Conservation (phyloP, 345 rosid species). For the Gossypium turneri region DNA sequence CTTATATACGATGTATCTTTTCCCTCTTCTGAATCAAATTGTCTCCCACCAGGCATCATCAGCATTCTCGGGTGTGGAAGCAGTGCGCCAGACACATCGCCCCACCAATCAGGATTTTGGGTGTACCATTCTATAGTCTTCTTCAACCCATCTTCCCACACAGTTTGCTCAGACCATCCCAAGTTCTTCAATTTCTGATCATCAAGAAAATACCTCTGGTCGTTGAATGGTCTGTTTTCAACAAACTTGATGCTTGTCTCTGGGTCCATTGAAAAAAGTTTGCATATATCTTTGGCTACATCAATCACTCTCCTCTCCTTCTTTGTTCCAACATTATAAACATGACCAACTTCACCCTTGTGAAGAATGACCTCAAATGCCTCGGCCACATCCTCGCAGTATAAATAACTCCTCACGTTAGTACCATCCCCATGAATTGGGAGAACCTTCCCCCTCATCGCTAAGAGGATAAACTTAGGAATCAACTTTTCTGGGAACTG, state of each 20-base stretch:
- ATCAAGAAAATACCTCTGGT: conserved; percentile 89
- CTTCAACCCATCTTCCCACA: conserved; percentile 80
- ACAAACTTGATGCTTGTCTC: conserved; percentile 65
- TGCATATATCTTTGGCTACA: conserved; percentile 74
- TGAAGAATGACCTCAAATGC: conserved; percentile 84
- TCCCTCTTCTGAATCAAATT: conserved; percentile 59
- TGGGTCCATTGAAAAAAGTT: conserved; percentile 61
- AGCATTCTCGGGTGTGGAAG: conserved; percentile 91
- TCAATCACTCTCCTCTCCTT: conserved; percentile 87
- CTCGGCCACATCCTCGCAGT: conserved; percentile 91
- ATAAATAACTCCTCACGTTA: conserved; percentile 77
- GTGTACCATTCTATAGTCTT: conserved; percentile 82
- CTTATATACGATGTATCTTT: conserved; percentile 29
- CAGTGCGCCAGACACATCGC: conserved; percentile 86
- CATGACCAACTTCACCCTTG: conserved; percentile 89
- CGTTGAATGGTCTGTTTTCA: conserved; percentile 84
- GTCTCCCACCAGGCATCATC: conserved; percentile 88
- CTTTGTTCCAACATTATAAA: conserved; percentile 80
- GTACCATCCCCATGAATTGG: conserved; percentile 91
- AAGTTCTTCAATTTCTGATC: conserved; percentile 72
- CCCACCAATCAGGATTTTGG: conserved; percentile 91
- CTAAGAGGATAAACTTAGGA: conserved; percentile 82
- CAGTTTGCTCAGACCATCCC: conserved; percentile 80
- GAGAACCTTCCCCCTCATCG: conserved; percentile 62
- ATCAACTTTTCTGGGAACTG: conserved; percentile 88